Evolutionary conservation across 2,329 filamentous ascomycete species (phyloP).

Genomic region (Dactylellina cionopaga): DNA sequence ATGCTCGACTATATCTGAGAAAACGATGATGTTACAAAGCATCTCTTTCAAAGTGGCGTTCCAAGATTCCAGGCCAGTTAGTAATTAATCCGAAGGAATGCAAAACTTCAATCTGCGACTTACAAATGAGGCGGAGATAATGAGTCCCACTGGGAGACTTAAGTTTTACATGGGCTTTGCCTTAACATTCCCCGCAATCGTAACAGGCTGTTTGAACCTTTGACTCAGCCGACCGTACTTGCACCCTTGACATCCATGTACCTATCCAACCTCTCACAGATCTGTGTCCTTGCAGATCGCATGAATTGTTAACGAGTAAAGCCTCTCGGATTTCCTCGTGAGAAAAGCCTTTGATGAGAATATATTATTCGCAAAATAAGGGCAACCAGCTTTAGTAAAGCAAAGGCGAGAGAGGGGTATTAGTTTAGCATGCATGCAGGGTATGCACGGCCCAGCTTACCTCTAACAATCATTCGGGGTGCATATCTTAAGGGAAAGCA

Average conservation of each 20-base stretch:
- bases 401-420: too few relatives aligned
- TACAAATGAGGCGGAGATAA: constrained; percentile 27
- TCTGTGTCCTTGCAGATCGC: neutral
- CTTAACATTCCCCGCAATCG: constrained; percentile 21
- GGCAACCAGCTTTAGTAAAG: too few relatives aligned
- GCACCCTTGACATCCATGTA: neutral
- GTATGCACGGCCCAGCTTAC: too few relatives aligned
- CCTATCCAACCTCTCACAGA: neutral
- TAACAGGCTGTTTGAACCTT: neutral
- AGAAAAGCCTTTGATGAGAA: too few relatives aligned
- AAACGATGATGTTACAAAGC: neutral
- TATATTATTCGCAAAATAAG: too few relatives aligned
- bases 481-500: too few relatives aligned
- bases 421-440: too few relatives aligned
- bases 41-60: constrained; percentile 8
- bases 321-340: neutral
- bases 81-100: constrained; percentile 17
- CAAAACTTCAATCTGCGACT: constrained; percentile 19
- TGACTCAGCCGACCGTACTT: neutral
- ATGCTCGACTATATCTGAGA: too few relatives aligned
- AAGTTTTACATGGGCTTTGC: constrained; percentile 10
- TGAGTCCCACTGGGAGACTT: neutral
- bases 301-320: too few relatives aligned
- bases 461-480: too few relatives aligned
- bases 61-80: constrained; percentile 13